Percentiles rank a stretch among this genome's conserved stretches.
Evolutionary conservation across 176 grass and related monocot species (phyloP).

Genomic region (Aegilops bicornis): DNA sequence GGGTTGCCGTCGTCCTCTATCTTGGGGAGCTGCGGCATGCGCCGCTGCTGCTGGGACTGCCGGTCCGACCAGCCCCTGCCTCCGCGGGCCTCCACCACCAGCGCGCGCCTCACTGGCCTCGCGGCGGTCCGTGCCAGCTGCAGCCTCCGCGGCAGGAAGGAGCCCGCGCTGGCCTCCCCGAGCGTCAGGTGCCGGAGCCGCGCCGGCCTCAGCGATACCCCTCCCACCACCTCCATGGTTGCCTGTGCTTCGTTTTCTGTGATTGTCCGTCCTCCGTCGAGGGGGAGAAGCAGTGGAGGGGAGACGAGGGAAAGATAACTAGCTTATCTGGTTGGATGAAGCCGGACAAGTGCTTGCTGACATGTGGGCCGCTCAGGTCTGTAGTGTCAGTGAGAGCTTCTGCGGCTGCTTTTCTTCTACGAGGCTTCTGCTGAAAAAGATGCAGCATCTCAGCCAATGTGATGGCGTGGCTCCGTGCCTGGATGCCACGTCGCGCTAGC

Average conservation of each 20-base stretch:
- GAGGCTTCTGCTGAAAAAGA: too few relatives aligned
- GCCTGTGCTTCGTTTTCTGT: constrained; percentile 7
- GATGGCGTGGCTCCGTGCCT: too few relatives aligned
- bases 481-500: too few relatives aligned
- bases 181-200: not conserved
- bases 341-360: not conserved
- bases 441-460: too few relatives aligned
- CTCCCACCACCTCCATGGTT: constrained; percentile 60
- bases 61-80: constrained; percentile 52
- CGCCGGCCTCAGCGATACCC: constrained; percentile 47
- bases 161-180: not conserved
- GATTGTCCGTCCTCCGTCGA: not conserved
- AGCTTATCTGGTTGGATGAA: constrained; percentile 26
- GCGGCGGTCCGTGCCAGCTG: constrained; percentile 18
- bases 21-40: constrained; percentile 65
- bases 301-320: constrained; percentile 26
- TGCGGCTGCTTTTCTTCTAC: too few relatives aligned
- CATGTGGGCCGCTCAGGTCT: not conserved
- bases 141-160: constrained; percentile 27
- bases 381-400: not conserved
- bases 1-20: constrained; percentile 85
- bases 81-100: constrained; percentile 67
- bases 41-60: constrained; percentile 52
- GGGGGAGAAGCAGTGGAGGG: constrained; percentile 34
- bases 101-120: constrained; percentile 35